Base-by-base conservation (phyloP, 768 basidiomycete genomes). In the Lactarius trivialis region DNA sequence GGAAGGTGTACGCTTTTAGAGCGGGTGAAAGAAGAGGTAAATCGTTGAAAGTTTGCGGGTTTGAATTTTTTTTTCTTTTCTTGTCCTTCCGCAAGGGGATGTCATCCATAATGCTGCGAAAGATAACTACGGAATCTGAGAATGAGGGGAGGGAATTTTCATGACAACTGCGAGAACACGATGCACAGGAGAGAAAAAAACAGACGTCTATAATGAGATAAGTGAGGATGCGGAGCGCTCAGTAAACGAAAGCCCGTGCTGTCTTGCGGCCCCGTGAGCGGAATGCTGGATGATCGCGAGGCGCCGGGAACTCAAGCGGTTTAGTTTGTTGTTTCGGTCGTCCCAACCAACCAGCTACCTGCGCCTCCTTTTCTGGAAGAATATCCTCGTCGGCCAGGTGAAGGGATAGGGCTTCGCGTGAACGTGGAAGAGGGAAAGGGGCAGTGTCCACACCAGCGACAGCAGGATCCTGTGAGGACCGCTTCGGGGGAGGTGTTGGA, bases 241-340 rank as follows among this genome's bases (percentile, higher is more conserved):
- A 73, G 60, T 70, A 54, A 3, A 61, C 65, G 24, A 65, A 55
- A 15, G 64, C 71, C 55, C 79, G 76, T n/a, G 75, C 74, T 26
- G 73, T 60, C 68, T 74, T 76, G 59, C 81, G 76, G 11, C 79
- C 80, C 58, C 79, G 78, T 41, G 76, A 65, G 64, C 71, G 75
- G 72, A 71, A 77, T 36, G 76, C 76, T 32, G 74, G 75, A 56
- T 73, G 72, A 12, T 71, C 69, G 33, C 66, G 67, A 7, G 36
- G 57, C 41, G 56, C 63, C 4, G 37, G 57, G 8, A 49, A 53
- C 24, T 55, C 52, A 30, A 36, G 55, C 36, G 53, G 58, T 28
- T 45, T 60, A 6, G 24, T 19, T 1, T 48, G 54, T 15, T 50
- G 37, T 26, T 63, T 63, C 8, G 59, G 21, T 9, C 54, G 52